These are phyloP conservation scores for Fusarium hainanense DNA, from an alignment of 2,329 filamentous ascomycete genomes.

Conservation along the genomic window DNA sequence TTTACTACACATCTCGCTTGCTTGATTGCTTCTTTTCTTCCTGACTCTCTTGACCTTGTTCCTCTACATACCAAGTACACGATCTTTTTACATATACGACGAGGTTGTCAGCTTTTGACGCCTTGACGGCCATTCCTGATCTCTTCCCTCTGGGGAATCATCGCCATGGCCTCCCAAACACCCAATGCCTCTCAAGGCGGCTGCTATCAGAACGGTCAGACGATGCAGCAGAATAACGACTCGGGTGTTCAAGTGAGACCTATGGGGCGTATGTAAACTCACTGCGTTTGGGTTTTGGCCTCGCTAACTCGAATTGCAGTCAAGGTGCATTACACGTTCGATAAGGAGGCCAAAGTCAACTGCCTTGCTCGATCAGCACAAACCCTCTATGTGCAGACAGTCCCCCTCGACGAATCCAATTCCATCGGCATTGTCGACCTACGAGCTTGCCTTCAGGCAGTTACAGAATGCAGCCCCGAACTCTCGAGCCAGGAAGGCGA, in stretches of 20 bases:
- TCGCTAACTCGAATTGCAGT: slow-evolving; percentile 64
- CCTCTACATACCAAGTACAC: background rate
- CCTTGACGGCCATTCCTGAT: slow-evolving; percentile 28
- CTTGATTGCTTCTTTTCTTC: slow-evolving; percentile 24
- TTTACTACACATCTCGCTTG: slow-evolving; percentile 6
- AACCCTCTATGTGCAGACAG: slow-evolving; percentile 80
- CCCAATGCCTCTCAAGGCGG: slow-evolving; percentile 48
- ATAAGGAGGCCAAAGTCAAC: slow-evolving; percentile 86
- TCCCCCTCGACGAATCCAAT: slow-evolving; percentile 80
- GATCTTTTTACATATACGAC: slow-evolving; percentile 1
- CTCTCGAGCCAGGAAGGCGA: slow-evolving; percentile 76
- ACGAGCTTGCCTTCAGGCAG: slow-evolving; percentile 85
- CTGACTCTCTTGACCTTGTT: slow-evolving; percentile 1
- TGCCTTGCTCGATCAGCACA: slow-evolving; percentile 89
- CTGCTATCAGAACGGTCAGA: slow-evolving; percentile 49
- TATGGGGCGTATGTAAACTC: slow-evolving; percentile 71
- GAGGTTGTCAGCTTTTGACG: slow-evolving; percentile 9
- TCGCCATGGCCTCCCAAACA: slow-evolving; percentile 55
- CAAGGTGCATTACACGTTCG: slow-evolving; percentile 97
- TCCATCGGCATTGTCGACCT: slow-evolving; percentile 91
- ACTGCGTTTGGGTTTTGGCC: slow-evolving; percentile 10
- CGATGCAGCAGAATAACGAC: slow-evolving; percentile 47
- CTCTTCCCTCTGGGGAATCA: slow-evolving; percentile 40
- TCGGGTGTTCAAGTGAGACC: slow-evolving; percentile 67
- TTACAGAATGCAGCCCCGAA: slow-evolving; percentile 84